Conservation (phyloP, 768 basidiomycete species). For the Dacryopinax primogenitus region DNA sequence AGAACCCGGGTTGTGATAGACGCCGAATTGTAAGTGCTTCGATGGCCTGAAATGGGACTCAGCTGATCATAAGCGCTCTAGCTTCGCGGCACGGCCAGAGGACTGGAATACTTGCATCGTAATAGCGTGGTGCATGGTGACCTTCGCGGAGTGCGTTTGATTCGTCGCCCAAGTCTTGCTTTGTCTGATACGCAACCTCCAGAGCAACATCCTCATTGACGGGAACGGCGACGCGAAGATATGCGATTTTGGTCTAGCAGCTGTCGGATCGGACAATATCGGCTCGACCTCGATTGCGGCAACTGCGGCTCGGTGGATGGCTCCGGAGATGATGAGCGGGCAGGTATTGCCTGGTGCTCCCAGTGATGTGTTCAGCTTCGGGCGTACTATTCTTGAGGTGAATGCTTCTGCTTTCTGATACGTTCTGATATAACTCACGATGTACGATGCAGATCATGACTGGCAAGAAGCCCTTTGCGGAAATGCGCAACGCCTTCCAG, state of each 20-base stretch:
- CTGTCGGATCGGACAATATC: slow-evolving; percentile 1
- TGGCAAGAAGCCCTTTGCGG: slow-evolving; percentile 3
- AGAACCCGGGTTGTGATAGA: background rate
- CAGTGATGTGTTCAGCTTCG: background rate
- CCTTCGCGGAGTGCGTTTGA: background rate
- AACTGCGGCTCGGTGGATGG: background rate
- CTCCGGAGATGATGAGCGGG: slow-evolving; percentile 2
- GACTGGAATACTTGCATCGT: background rate
- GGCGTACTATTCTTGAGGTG: background rate
- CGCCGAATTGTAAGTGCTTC: background rate
- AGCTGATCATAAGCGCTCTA: background rate
- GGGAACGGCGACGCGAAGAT: background rate
- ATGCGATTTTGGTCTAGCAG: background rate
- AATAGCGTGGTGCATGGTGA: background rate
- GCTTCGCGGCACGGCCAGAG: background rate
- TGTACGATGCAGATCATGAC: background rate
- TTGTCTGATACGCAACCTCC: background rate
- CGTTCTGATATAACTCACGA: background rate
- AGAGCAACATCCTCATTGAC: slow-evolving; percentile 6
- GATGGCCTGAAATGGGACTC: background rate
- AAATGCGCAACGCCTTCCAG: slow-evolving; percentile 1
- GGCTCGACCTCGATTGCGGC: background rate
- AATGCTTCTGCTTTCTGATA: background rate
- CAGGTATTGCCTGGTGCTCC: background rate
- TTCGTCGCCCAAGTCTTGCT: background rate